A percentile compares a stretch with the other conserved stretches of the same genome.
Evolutionary conservation across 2,329 filamentous ascomycete species (phyloP).

Genomic region (Falciphora oryzae): DNA sequence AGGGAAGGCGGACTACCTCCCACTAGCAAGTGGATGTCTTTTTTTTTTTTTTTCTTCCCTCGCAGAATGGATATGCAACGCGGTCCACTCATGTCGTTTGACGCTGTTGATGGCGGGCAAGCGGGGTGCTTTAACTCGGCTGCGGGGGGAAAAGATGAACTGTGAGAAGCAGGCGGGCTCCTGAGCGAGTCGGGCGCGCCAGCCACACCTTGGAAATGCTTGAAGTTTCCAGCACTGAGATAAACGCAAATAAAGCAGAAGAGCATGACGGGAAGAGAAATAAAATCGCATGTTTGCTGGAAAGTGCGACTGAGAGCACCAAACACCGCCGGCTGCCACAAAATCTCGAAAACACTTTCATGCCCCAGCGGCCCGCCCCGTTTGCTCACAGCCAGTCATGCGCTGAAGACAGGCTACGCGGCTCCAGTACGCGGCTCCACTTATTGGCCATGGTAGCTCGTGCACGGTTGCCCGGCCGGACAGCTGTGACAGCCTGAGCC

Average conservation of each 20-base stretch:
- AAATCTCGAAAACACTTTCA: neutral
- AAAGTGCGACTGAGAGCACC: too few species aligned
- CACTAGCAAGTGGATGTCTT: neutral
- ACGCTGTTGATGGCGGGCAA: neutral
- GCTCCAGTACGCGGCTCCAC: neutral
- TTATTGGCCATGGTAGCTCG: neutral
- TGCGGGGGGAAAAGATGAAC: neutral
- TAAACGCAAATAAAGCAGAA: too few species aligned
- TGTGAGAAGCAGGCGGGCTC: neutral
- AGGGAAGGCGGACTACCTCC: neutral
- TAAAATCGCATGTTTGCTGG: too few species aligned
- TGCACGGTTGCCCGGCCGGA: neutral
- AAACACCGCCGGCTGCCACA: neutral
- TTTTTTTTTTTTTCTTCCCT: neutral
- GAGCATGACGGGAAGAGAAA: too few species aligned
- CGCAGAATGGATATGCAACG: neutral
- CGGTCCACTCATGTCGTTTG: neutral
- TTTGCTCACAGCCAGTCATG: neutral
- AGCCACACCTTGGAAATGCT: too few species aligned
- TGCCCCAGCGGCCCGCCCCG: neutral
- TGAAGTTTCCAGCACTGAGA: too few species aligned
- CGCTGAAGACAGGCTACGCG: neutral
- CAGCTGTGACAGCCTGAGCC: too few species aligned
- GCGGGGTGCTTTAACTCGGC: neutral
- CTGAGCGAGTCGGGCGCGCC: neutral